Evolutionary conservation across 1,139 yeast species (phyloP).

Genomic region (Saccharomyces hybrid): DNA sequence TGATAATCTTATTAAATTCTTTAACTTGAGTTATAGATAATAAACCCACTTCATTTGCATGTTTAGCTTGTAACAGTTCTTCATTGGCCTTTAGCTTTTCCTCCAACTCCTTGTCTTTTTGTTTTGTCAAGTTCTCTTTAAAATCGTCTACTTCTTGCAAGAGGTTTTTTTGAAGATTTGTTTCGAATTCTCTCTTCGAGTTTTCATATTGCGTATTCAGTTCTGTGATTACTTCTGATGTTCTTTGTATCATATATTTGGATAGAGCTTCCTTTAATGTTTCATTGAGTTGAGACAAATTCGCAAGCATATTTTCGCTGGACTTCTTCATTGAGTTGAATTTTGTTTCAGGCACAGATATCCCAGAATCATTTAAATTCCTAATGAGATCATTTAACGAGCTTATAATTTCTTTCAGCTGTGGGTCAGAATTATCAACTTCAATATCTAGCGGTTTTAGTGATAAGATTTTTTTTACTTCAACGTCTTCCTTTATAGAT

Average conservation of each 20-base stretch:
- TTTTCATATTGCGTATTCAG: slow-evolving; percentile 16
- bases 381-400: slow-evolving; percentile 33
- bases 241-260: slow-evolving; percentile 13
- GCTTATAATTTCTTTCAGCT: slow-evolving; percentile 28
- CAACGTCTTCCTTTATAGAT: not conserved
- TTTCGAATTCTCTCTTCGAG: slow-evolving; percentile 33
- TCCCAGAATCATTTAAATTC: slow-evolving; percentile 29
- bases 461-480: slow-evolving; percentile 9
- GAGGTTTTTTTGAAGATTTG: slow-evolving; percentile 40
- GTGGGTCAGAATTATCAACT: slow-evolving; percentile 24
- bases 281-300: slow-evolving; percentile 1
- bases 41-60: slow-evolving; percentile 67
- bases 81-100: slow-evolving; percentile 66
- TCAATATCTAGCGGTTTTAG: slow-evolving; percentile 30
- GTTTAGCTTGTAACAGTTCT: slow-evolving; percentile 61
- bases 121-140: slow-evolving; percentile 54
- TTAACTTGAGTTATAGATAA: slow-evolving; percentile 66
- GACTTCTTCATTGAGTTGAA: not conserved
- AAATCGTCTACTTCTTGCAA: slow-evolving; percentile 53
- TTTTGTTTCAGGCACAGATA: slow-evolving; percentile 5
- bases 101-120: slow-evolving; percentile 51
- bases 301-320: not conserved
- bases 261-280: slow-evolving; percentile 4
- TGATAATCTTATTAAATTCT: slow-evolving; percentile 58
- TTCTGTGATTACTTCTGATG: slow-evolving; percentile 20